These are phyloP conservation scores for Dalbergia cultrata DNA, from an alignment of 306 rosid genomes.

Conservation along the genomic window DNA sequence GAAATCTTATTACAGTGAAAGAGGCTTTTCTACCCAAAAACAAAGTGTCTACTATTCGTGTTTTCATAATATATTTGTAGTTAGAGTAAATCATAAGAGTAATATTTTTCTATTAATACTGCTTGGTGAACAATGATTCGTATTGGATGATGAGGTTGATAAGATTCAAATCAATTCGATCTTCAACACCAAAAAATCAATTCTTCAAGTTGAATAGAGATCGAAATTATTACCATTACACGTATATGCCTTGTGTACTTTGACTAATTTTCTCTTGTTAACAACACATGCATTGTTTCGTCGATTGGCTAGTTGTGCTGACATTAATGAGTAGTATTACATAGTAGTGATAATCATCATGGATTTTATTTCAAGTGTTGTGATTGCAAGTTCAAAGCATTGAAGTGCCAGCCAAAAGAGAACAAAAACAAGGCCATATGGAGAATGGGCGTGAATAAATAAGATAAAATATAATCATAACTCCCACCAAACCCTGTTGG, in stretches of 20 bases:
- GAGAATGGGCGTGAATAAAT: slow-evolving; percentile 30
- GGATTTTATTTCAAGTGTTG: neutral
- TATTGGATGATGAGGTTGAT: neutral
- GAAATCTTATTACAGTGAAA: too few relatives aligned
- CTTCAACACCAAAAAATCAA: too few relatives aligned
- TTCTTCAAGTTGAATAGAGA: too few relatives aligned
- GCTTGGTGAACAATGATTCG: slow-evolving; percentile 1
- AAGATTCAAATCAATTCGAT: neutral
- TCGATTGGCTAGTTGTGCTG: neutral
- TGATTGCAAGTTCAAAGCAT: slow-evolving; percentile 8
- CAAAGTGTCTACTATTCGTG: neutral
- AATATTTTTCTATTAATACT: neutral
- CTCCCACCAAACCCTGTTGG: slow-evolving; percentile 57
- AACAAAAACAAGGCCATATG: neutral
- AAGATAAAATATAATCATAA: slow-evolving; percentile 52
- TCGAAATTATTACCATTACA: neutral
- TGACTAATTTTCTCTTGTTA: too few relatives aligned
- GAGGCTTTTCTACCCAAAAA: too few relatives aligned
- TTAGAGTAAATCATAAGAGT: neutral
- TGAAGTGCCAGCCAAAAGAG: slow-evolving; percentile 28
- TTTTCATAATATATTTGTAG: neutral
- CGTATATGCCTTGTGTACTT: neutral
- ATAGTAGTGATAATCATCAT: slow-evolving; percentile 13
- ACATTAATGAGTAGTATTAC: neutral
- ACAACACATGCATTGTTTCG: neutral